phyloP scores from a whole-genome alignment of 1,284 basidiomycete genomes.

The Cryptococcus sp. region DNA sequence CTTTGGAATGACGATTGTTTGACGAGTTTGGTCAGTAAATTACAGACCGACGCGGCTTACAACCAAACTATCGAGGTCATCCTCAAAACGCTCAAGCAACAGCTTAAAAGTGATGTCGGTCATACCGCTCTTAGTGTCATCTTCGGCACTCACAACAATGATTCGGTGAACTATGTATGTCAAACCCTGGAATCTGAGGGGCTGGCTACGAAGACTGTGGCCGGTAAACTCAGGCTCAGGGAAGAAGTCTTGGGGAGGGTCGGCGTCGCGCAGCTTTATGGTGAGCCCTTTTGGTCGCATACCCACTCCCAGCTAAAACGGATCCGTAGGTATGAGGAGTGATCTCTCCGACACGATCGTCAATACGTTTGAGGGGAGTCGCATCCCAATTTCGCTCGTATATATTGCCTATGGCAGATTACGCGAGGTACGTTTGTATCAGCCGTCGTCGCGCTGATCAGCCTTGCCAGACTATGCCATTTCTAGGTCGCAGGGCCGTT shows the following conservation, averaged over 20 bases:
- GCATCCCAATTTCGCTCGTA: slow-evolving; percentile 6
- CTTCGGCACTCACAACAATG: slow-evolving; percentile 16
- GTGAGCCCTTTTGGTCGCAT: slow-evolving; percentile 55
- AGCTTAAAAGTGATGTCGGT: slow-evolving; percentile 1
- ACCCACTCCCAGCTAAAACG: not conserved
- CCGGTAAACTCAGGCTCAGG: slow-evolving; percentile 39
- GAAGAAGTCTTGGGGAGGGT: slow-evolving; percentile 65
- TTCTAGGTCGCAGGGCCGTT: slow-evolving; percentile 68
- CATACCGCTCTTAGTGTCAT: slow-evolving; percentile 2
- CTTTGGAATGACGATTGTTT: not conserved
- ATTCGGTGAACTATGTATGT: slow-evolving; percentile 58
- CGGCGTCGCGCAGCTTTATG: slow-evolving; percentile 77
- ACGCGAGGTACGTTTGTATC: slow-evolving; percentile 58
- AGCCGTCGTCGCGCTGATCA: not conserved
- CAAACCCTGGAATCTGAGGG: slow-evolving; percentile 62
- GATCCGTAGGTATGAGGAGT: slow-evolving; percentile 71
- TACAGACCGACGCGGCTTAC: slow-evolving; percentile 9
- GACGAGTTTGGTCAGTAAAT: slow-evolving; percentile 7
- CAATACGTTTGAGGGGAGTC: slow-evolving; percentile 11
- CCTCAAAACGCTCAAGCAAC: slow-evolving; percentile 6
- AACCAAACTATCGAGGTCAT: slow-evolving; percentile 4
- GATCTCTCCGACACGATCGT: slow-evolving; percentile 72
- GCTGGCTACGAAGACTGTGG: slow-evolving; percentile 54
- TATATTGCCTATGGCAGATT: slow-evolving; percentile 77
- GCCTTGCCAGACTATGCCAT: slow-evolving; percentile 58